Evolutionary conservation across 2,329 filamentous ascomycete genomes (phyloP).

Genomic region (Penicillium digitatum): DNA sequence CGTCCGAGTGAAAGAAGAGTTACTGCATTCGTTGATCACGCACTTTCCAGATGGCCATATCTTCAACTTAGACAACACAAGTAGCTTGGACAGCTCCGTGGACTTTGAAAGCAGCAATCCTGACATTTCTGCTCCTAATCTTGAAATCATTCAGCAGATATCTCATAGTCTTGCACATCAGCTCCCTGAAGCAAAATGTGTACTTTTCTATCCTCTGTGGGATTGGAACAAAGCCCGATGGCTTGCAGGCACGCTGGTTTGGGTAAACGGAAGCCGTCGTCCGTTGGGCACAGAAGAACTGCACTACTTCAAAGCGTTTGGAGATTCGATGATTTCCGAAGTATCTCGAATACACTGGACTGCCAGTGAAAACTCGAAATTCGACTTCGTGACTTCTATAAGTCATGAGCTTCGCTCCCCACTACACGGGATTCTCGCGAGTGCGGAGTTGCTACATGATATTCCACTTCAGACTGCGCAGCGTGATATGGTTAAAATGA

Average conservation of each 20-base stretch:
- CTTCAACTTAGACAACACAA: conserved; percentile 14
- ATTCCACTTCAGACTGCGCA: conserved; percentile 42
- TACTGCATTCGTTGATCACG: conserved; percentile 17
- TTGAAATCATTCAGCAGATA: conserved; percentile 6
- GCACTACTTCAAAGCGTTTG: conserved; percentile 35
- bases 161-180: conserved; percentile 13
- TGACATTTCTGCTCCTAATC: background rate
- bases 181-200: conserved; percentile 25
- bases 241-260: conserved; percentile 32
- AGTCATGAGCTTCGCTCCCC: conserved; percentile 51
- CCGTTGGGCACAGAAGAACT: conserved; percentile 28
- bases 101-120: background rate
- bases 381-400: conserved; percentile 51
- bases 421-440: conserved; percentile 48
- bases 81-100: background rate
- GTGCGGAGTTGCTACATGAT: conserved; percentile 49
- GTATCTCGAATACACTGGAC: conserved; percentile 34
- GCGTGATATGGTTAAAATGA: conserved; percentile 45
- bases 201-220: conserved; percentile 35
- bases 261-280: conserved; percentile 24
- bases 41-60: conserved; percentile 27
- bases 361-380: conserved; percentile 46
- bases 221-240: conserved; percentile 34
- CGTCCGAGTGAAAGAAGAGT: conserved; percentile 13
- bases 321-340: conserved; percentile 35